Conservation (phyloP, 495 filamentous ascomycete genomes). For the Thozetella sp. region DNA sequence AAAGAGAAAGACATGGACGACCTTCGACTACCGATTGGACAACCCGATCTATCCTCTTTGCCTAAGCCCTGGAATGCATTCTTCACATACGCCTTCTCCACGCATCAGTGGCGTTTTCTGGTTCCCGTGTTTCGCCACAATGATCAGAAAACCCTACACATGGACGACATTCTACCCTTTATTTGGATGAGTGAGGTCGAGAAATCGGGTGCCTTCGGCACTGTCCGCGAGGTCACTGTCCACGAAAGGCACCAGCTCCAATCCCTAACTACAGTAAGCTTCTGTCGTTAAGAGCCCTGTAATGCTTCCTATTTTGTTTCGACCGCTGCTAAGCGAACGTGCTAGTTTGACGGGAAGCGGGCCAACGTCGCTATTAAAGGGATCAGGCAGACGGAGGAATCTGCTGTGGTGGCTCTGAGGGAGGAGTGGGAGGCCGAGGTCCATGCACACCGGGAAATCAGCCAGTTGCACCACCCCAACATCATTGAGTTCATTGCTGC, state of each 20-base stretch:
- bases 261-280: neutral
- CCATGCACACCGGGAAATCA: neutral
- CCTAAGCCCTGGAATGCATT: no score
- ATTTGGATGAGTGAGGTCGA: neutral
- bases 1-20: neutral
- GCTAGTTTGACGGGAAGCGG: no score
- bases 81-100: no score
- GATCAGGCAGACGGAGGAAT: neutral
- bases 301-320: no score
- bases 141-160: neutral
- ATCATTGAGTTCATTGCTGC: conserved; percentile 20
- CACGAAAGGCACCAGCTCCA: neutral
- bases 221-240: conserved; percentile 2
- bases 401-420: neutral
- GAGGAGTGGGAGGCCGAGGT: conserved; percentile 4
- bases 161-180: conserved; percentile 3
- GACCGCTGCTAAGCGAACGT: no score
- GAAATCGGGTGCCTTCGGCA: conserved; percentile 7
- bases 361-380: neutral
- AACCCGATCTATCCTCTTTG: no score
- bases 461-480: neutral
- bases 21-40: no score
- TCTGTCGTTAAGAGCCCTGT: no score
- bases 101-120: no score
- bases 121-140: no score